These are phyloP conservation scores for Pseudopediastrum boryanum DNA, from an alignment of 139 green algal genomes.

Conservation along the genomic window DNA sequence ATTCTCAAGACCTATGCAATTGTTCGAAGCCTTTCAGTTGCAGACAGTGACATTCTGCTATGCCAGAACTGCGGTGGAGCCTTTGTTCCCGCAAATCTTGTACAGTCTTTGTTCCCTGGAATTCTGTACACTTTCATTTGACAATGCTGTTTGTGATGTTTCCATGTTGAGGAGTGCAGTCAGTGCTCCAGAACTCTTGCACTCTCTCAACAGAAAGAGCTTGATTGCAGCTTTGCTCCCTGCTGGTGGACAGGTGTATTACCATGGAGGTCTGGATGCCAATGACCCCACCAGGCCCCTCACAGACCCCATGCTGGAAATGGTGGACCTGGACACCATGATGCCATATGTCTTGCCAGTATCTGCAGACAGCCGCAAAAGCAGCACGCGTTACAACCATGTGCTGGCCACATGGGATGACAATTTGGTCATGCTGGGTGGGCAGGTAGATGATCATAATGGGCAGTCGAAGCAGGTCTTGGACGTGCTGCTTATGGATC, in stretches of 20 bases:
- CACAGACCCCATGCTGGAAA: slow-evolving; percentile 13
- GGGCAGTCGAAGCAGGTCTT: not conserved
- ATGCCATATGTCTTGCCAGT: slow-evolving; percentile 16
- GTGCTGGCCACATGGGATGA: slow-evolving; percentile 11
- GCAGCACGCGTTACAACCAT: slow-evolving; percentile 10
- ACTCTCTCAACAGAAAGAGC: no score
- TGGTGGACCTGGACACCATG: slow-evolving; percentile 28
- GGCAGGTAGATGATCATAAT: slow-evolving; percentile 10
- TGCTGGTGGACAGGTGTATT: slow-evolving; percentile 24
- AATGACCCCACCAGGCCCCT: slow-evolving; percentile 28
- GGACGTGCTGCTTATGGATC: slow-evolving; percentile 16
- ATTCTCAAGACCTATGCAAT: no score
- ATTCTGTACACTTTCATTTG: no score
- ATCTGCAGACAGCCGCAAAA: not conserved
- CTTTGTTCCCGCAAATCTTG: no score
- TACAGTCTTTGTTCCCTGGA: no score
- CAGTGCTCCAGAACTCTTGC: no score
- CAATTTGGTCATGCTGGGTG: slow-evolving; percentile 17
- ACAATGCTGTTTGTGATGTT: no score
- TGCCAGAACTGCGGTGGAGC: no score
- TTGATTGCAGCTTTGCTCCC: no score
- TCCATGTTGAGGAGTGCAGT: no score
- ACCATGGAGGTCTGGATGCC: slow-evolving; percentile 22
- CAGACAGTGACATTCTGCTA: no score
- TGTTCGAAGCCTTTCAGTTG: no score